These are phyloP conservation scores for Rhizopus delemar DNA, from an alignment of 371 early-diverging fungal species.

Conservation along the genomic window DNA sequence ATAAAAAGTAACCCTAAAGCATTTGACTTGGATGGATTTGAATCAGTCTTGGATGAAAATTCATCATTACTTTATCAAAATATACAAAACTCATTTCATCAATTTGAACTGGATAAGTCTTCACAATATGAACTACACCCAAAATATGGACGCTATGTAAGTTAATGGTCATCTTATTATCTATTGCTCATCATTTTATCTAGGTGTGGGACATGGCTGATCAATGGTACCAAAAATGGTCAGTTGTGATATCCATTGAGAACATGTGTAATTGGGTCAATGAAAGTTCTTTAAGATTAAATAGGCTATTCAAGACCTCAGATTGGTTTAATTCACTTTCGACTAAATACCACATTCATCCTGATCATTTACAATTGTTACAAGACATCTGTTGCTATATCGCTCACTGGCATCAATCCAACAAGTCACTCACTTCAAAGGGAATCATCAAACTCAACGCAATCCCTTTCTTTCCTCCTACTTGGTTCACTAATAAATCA, in stretches of 20 bases:
- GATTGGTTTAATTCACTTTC: conserved; percentile 37
- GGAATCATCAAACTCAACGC: conserved; percentile 35
- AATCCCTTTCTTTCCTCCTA: conserved; percentile 42
- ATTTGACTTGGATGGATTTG: conserved; percentile 45
- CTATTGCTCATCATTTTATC: conserved; percentile 4
- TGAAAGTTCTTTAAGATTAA: conserved; percentile 7
- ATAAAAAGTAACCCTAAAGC: conserved; percentile 26
- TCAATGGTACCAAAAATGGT: conserved; percentile 54
- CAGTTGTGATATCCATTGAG: conserved; percentile 44
- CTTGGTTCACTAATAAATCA: conserved; percentile 43
- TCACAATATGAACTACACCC: conserved; percentile 49
- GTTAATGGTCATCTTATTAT: background rate
- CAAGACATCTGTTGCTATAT: conserved; percentile 37
- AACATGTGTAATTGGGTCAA: conserved; percentile 49
- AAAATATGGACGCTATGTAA: conserved; percentile 48
- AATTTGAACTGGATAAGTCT: conserved; percentile 32
- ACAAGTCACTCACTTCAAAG: conserved; percentile 31
- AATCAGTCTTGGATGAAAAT: conserved; percentile 21
- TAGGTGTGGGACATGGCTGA: conserved; percentile 51
- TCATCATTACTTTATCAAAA: conserved; percentile 18
- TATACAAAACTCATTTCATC: conserved; percentile 20
- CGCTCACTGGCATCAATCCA: conserved; percentile 39
- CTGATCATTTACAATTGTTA: conserved; percentile 35
- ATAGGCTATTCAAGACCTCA: conserved; percentile 18
- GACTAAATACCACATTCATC: conserved; percentile 33